Percentiles rank a stretch among this genome's conserved stretches.
Evolutionary conservation across 2,329 filamentous ascomycete genomes (phyloP).

Genomic region (Tolypocladium ophioglossoides): DNA sequence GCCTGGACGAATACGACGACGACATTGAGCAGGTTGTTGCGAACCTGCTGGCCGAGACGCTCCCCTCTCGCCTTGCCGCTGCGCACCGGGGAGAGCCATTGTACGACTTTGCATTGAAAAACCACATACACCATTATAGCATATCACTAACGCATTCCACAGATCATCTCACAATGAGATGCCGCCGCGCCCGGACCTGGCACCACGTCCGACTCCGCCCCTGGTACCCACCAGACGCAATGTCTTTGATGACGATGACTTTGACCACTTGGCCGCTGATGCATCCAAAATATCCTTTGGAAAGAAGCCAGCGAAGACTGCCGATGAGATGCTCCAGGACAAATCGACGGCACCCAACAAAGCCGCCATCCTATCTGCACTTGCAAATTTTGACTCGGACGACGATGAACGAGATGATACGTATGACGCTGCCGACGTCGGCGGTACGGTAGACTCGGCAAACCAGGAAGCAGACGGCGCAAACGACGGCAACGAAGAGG

Average conservation of each 20-base stretch:
- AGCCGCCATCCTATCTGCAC: constrained; percentile 76
- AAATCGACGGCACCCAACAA: constrained; percentile 59
- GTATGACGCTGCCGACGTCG: constrained; percentile 86
- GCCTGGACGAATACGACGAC: constrained; percentile 71
- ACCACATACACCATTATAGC: neutral
- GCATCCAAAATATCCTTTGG: constrained; percentile 67
- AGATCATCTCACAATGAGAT: constrained; percentile 17
- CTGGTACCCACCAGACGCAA: constrained; percentile 54
- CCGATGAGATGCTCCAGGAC: constrained; percentile 62
- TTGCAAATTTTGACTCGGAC: constrained; percentile 83
- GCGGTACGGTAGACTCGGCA: constrained; percentile 71
- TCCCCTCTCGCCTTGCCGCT: constrained; percentile 56
- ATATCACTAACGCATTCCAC: constrained; percentile 8
- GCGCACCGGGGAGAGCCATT: constrained; percentile 56
- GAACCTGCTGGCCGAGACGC: constrained; percentile 67
- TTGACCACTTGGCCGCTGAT: constrained; percentile 60
- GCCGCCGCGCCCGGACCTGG: constrained; percentile 28
- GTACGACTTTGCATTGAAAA: constrained; percentile 24
- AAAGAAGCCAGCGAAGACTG: constrained; percentile 52
- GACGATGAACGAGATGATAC: constrained; percentile 97
- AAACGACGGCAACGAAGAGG: constrained; percentile 52
- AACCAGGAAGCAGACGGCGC: constrained; percentile 39
- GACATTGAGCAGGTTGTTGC: constrained; percentile 70
- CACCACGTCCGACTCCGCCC: constrained; percentile 49
- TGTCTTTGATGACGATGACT: constrained; percentile 69